Base-by-base conservation (phyloP, 2,329 filamentous ascomycete genomes). In the Aspergillus ibericus region DNA sequence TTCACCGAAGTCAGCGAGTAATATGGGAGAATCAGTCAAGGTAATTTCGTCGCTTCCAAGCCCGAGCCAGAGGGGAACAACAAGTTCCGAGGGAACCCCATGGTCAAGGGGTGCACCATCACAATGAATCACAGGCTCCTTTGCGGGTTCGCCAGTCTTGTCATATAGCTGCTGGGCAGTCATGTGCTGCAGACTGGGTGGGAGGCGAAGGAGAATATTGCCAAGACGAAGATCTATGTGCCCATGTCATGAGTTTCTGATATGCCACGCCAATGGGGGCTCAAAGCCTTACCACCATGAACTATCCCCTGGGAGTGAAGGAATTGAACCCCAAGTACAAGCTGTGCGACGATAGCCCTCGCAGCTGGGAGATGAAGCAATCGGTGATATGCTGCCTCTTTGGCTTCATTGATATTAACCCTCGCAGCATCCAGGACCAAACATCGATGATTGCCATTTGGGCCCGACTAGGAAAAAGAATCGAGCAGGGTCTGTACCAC, bases 1-100 rank as follows among this genome's bases (percentile, higher is more conserved):
- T 59, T 68, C 64, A 35, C 65, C 65, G 56, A 69, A 68, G 53
- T 68, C 66, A 53, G 59, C 35, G 42, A 67, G 49, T 25, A 56
- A 46, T 13, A 68, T 65, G 3, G 15, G 12, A 20, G 62, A 59
- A 40, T 70, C 64, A n/a, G 36, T 47, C 20, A 64, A 44, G 5
- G 55, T 54, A 36, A 68, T 47, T 20, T 65, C 57, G 56, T 68
- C 59, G 50, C 66, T 66, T 29, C 53, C 48, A n/a, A 59, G 38
- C 9, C 67, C 67, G 10, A 67, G 60, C 62, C 65, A 66, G 9
- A 63, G 38, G 0, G 65, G 66, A 2, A 66, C 51, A 55, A 67
- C 44, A 18, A 56, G 44, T 38, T 66, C 50, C 29, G 44, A 52
- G 34, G 66, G 63, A 25, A 69, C 63, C 16, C 61, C 63, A 2